A percentile compares a stretch with the other conserved stretches of the same genome.
These are phyloP conservation scores for Trebouxia sp. DNA, from an alignment of 139 green algal species.

Conservation along the genomic window DNA sequence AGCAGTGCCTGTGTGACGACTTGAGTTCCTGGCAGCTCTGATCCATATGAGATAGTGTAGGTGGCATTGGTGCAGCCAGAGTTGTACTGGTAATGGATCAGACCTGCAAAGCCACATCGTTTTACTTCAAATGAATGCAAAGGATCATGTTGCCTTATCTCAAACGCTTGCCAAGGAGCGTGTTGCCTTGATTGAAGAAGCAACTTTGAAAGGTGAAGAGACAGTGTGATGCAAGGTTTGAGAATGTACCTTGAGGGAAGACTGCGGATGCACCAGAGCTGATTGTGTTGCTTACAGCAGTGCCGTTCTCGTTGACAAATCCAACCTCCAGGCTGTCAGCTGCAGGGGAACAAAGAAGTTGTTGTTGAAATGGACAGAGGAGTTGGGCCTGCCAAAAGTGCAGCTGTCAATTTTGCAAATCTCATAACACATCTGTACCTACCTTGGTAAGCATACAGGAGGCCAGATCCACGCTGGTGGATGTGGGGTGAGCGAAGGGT, in stretches of 20 bases:
- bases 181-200: neutral
- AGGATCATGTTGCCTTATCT: neutral
- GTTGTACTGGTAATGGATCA: constrained; percentile 44
- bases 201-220: neutral
- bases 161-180: neutral
- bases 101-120: constrained; percentile 17
- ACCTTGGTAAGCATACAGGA: constrained; percentile 36
- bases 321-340: constrained; percentile 32
- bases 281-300: constrained; percentile 24
- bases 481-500: constrained; percentile 28
- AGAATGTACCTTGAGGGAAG: constrained; percentile 34
- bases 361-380: no score
- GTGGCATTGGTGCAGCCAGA: constrained; percentile 28
- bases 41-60: constrained; percentile 40
- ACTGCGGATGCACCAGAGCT: constrained; percentile 32
- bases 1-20: neutral
- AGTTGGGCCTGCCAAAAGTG: neutral
- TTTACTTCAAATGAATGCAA: neutral
- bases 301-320: constrained; percentile 34
- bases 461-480: constrained; percentile 25
- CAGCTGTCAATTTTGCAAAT: neutral
- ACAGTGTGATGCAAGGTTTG: neutral
- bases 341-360: constrained; percentile 15
- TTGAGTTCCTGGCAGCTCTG: constrained; percentile 33
- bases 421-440: neutral